phyloP scores from a whole-genome alignment of 495 filamentous ascomycete genomes.

The Xylaria intraflava region DNA sequence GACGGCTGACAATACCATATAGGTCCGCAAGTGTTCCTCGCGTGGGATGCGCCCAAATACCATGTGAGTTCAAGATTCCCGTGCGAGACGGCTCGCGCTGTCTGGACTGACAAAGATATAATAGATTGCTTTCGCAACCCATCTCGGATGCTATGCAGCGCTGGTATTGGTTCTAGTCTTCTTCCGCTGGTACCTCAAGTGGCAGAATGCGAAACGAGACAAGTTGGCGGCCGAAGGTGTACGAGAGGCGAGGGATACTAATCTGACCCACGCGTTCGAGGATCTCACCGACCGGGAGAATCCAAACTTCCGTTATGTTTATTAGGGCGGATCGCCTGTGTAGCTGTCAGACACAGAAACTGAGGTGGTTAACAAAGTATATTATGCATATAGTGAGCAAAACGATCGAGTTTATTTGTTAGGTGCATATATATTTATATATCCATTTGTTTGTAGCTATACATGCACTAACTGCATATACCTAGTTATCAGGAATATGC shows the following conservation, averaged over 20 bases:
- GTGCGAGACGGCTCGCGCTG: neutral
- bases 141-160: conserved; percentile 47
- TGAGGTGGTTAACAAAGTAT: too few species aligned
- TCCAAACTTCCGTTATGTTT: conserved; percentile 48
- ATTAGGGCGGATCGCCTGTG: conserved; percentile 14
- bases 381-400: too few species aligned
- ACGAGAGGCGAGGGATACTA: conserved; percentile 34
- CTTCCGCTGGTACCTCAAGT: conserved; percentile 41
- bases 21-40: conserved; percentile 49
- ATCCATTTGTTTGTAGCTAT: too few species aligned
- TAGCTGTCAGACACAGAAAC: too few species aligned
- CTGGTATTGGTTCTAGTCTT: conserved; percentile 41
- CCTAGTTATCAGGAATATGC: too few species aligned
- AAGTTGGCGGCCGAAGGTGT: conserved; percentile 36
- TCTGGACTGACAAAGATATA: neutral
- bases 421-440: too few species aligned
- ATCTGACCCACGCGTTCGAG: conserved; percentile 46
- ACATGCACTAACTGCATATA: neutral
- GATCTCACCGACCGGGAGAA: conserved; percentile 57
- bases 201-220: conserved; percentile 44
- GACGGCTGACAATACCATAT: neutral
- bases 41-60: conserved; percentile 44
- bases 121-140: conserved; percentile 47
- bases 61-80: conserved; percentile 14
- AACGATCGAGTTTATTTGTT: too few species aligned